Base-by-base conservation (phyloP, 768 basidiomycete genomes). In the Suillus hirtellus region DNA sequence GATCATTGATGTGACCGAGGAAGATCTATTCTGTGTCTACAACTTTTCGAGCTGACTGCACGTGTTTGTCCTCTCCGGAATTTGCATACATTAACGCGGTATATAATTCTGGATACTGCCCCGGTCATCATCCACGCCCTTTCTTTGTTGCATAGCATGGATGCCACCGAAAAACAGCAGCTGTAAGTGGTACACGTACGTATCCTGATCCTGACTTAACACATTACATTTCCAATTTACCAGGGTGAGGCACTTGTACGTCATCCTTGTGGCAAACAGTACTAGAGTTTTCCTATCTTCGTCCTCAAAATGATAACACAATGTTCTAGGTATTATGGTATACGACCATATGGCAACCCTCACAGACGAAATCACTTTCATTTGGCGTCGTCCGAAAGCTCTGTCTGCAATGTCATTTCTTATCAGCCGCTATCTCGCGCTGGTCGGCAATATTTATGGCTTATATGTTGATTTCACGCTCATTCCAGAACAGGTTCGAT, bases 371-470 rank as follows among this genome's bases (percentile, higher is more conserved):
- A 68, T 83, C 38, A 66, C 70, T 19, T 76, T 77, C 59, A 67
- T 86, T 4, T 86, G 85, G 85, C 71, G 70, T 60, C 73, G 76
- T 53, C 77, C 77, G 1, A 78, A 77, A 60, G 75, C 71, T 0
- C 59, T 65, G 14, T 79, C 80, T 63, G 74, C 81, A 1, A 76
- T 77, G 34, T 75, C 79, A 68, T 86, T 85, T 70, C 79, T 82
- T 58, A 54, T 82, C 35, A 83, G 83, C 63, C 81, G 84, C 7
- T 86, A 86, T 62, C 65, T 82, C 42, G 75, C 81, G 1, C 75
- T 82, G 54, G 69, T 81, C 49, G 80, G 78, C 34, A 78, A 78
- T 55, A 66, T 79, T 14, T 68, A 64, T 12, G 73, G 77, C 19
- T 65, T 70, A 3, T 60, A 73, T 14, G 11, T 66, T 78, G 42